Evolutionary conservation across 1,139 yeast species (phyloP).

Genomic region (Starmera stellimalicola): DNA sequence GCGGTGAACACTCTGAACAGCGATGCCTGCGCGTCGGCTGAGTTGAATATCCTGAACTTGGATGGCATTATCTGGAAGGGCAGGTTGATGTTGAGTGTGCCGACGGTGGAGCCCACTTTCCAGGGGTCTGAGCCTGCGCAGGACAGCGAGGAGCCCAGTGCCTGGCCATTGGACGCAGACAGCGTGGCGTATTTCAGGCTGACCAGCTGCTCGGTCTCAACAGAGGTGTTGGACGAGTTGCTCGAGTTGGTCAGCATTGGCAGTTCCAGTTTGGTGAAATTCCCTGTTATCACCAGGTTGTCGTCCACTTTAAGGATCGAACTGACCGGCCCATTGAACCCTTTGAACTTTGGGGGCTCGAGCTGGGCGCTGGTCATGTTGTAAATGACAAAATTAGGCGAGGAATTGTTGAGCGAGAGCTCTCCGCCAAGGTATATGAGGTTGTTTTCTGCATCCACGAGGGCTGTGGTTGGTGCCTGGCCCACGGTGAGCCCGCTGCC

Average conservation of each 20-base stretch:
- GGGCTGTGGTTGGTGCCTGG: constrained; percentile 48
- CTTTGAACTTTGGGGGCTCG: constrained; percentile 52
- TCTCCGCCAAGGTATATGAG: constrained; percentile 76
- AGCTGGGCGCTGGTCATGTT: constrained; percentile 37
- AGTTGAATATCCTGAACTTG: constrained; percentile 63
- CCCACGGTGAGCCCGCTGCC: constrained; percentile 25
- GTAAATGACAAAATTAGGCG: constrained; percentile 57
- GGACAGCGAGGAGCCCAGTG: constrained; percentile 32
- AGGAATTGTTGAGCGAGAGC: constrained; percentile 43
- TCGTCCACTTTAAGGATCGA: constrained; percentile 50
- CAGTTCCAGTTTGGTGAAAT: constrained; percentile 47
- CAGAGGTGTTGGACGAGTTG: constrained; percentile 21
- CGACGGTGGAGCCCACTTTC: constrained; percentile 48
- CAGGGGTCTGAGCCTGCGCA: constrained; percentile 35
- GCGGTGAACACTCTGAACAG: constrained; percentile 64
- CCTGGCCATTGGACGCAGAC: constrained; percentile 33
- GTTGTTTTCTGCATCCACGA: constrained; percentile 36
- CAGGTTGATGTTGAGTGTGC: constrained; percentile 59
- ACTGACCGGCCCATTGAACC: constrained; percentile 46
- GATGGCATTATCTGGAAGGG: constrained; percentile 59
- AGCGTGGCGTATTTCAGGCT: constrained; percentile 56
- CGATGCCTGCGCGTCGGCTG: constrained; percentile 41
- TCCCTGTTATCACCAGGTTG: constrained; percentile 70
- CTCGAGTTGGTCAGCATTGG: constrained; percentile 22
- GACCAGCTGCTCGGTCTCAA: constrained; percentile 57